These are phyloP conservation scores for Xylariaceae sp. DNA, from an alignment of 2,329 filamentous ascomycete genomes.

Conservation along the genomic window DNA sequence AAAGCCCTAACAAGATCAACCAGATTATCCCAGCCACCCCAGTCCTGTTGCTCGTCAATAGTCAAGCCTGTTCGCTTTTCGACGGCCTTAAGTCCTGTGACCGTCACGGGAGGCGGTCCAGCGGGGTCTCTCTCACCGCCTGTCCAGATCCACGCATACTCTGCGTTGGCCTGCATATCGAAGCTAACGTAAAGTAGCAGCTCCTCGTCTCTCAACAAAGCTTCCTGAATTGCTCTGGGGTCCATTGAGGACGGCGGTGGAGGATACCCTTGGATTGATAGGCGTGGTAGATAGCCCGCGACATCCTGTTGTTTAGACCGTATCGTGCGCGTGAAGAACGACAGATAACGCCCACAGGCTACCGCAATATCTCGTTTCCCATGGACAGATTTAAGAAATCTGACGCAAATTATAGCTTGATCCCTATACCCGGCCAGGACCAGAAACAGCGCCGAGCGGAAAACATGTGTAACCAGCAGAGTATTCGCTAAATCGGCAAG, in stretches of 20 bases:
- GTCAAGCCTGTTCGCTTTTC: conserved; percentile 48
- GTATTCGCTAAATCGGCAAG: conserved; percentile 65
- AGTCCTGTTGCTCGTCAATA: conserved; percentile 56
- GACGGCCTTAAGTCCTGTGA: conserved; percentile 38
- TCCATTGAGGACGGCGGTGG: conserved; percentile 23
- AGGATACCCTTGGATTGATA: conserved; percentile 24
- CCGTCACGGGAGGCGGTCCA: conserved; percentile 25
- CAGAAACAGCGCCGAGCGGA: conserved; percentile 78
- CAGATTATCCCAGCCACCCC: conserved; percentile 75
- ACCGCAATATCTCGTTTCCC: conserved; percentile 65
- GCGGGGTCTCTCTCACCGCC: conserved; percentile 47
- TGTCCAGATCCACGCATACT: conserved; percentile 80
- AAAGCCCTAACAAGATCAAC: conserved; percentile 58
- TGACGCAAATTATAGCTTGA: conserved; percentile 65
- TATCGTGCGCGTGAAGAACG: conserved; percentile 71
- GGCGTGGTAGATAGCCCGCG: conserved; percentile 28
- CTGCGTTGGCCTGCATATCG: conserved; percentile 74
- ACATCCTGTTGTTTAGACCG: conserved; percentile 49
- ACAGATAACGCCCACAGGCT: conserved; percentile 73
- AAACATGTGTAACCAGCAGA: conserved; percentile 76
- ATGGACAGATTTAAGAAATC: conserved; percentile 65
- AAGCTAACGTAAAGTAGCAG: conserved; percentile 79
- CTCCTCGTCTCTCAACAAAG: conserved; percentile 66
- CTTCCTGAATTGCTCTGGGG: conserved; percentile 32
- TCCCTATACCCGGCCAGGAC: conserved; percentile 69